Evolutionary conservation across 176 grass and related monocot species (phyloP).

Genomic region (Oropetium thomaeum): DNA sequence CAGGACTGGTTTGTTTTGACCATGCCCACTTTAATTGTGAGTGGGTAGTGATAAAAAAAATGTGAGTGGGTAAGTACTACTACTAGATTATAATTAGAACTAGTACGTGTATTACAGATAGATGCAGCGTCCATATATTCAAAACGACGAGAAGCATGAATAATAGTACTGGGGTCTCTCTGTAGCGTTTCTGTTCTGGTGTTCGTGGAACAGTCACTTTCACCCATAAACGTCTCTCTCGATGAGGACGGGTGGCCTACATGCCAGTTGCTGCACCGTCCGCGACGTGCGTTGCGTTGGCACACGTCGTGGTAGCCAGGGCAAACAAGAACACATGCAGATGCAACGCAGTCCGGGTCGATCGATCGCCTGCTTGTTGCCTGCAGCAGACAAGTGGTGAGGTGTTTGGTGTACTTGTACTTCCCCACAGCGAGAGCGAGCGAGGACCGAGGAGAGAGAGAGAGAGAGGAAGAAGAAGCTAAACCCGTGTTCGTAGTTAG

Average conservation of each 20-base stretch:
- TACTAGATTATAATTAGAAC: too few relatives aligned
- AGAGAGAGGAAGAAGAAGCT: neutral
- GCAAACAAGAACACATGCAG: neutral
- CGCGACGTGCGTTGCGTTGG: neutral
- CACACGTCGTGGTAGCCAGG: neutral
- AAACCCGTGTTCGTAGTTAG: neutral
- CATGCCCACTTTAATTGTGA: neutral
- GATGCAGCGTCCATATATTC: neutral
- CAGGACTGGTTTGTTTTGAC: neutral
- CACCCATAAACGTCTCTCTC: neutral
- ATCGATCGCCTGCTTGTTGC: neutral
- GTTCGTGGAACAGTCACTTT: slow-evolving; percentile 5
- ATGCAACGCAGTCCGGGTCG: too few relatives aligned
- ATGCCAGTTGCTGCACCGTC: neutral
- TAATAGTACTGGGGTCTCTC: neutral
- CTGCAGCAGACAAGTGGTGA: neutral
- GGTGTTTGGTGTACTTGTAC: neutral
- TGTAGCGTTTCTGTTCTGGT: neutral
- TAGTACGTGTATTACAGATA: too few relatives aligned
- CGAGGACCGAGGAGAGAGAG: too few relatives aligned
- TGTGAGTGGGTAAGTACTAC: neutral
- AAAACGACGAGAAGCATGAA: neutral
- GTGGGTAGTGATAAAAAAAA: too few relatives aligned
- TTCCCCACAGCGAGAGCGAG: too few relatives aligned
- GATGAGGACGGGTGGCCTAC: slow-evolving; percentile 2